Conservation (phyloP, 83 land plant genomes). For the Diphasiastrum complanatum region DNA sequence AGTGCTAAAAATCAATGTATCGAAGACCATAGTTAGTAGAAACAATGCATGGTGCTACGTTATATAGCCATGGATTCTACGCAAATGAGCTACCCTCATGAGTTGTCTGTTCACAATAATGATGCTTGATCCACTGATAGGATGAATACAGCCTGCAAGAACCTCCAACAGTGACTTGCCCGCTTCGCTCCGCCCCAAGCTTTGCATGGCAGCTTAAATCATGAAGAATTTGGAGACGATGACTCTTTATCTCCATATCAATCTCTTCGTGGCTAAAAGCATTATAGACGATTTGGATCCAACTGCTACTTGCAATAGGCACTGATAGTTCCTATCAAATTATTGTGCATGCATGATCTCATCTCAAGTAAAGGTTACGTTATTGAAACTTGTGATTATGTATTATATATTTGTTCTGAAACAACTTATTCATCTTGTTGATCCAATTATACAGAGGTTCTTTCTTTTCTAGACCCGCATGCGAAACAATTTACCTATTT, state of each 20-base stretch:
- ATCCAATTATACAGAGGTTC: too few species aligned
- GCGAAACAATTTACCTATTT: too few species aligned
- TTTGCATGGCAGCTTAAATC: slow-evolving; percentile 50
- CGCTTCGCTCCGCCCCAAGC: slow-evolving; percentile 84
- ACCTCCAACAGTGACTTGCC: slow-evolving; percentile 71
- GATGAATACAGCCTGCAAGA: slow-evolving; percentile 46
- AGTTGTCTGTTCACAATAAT: slow-evolving; percentile 56
- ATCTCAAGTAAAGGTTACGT: too few species aligned
- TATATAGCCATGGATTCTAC: slow-evolving; percentile 35
- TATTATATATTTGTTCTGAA: too few species aligned
- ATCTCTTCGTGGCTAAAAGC: not conserved
- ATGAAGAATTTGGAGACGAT: slow-evolving; percentile 40
- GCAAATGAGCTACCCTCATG: slow-evolving; percentile 39
- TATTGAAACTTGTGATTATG: too few species aligned
- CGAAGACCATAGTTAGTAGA: slow-evolving; percentile 20
- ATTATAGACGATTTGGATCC: too few species aligned
- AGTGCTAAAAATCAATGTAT: slow-evolving; percentile 18
- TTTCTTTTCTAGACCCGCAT: too few species aligned
- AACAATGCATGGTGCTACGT: slow-evolving; percentile 33
- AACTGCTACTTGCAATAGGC: too few species aligned
- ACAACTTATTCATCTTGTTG: too few species aligned
- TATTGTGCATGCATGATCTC: too few species aligned
- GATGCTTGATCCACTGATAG: slow-evolving; percentile 28
- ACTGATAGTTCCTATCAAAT: too few species aligned
- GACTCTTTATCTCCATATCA: not conserved